Conservation (phyloP, 352 stramenopile genomes). For the Phytophthora idaei region DNA sequence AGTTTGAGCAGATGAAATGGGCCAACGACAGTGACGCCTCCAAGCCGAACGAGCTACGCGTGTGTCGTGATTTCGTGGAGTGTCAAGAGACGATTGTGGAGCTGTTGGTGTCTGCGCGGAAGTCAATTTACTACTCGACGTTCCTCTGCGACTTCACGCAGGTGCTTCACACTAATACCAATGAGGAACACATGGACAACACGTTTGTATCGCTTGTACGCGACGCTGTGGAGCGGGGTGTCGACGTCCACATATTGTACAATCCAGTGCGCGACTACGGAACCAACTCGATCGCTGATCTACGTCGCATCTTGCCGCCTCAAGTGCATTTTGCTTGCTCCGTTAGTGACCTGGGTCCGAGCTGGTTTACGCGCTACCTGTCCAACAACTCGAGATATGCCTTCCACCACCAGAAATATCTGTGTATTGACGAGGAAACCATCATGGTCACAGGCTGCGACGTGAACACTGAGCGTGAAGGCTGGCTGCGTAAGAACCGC, state of each 20-base stretch:
- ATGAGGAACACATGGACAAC: constrained; percentile 34
- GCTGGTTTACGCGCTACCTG: constrained; percentile 45
- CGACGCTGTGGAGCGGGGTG: constrained; percentile 60
- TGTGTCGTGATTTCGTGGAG: constrained; percentile 64
- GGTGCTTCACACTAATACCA: constrained; percentile 36
- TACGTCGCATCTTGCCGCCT: constrained; percentile 51
- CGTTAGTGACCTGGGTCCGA: constrained; percentile 71
- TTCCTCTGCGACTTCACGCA: constrained; percentile 83
- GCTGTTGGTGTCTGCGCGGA: constrained; percentile 56
- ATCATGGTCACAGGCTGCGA: constrained; percentile 84
- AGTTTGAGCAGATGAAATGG: constrained; percentile 70
- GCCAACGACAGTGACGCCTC: constrained; percentile 34
- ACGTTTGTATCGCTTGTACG: constrained; percentile 73
- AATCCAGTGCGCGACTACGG: constrained; percentile 79
- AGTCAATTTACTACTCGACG: constrained; percentile 80
- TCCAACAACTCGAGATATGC: constrained; percentile 86
- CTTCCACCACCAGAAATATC: constrained; percentile 86
- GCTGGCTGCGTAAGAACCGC: constrained; percentile 64
- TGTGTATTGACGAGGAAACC: constrained; percentile 62
- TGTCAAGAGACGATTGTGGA: constrained; percentile 68
- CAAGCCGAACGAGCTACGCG: constrained; percentile 33
- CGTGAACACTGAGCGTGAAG: constrained; percentile 72
- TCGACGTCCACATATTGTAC: constrained; percentile 75
- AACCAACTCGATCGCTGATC: constrained; percentile 55
- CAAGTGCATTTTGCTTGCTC: constrained; percentile 61